These are phyloP conservation scores for Ustilago hordei DNA, from an alignment of 1,284 basidiomycete species.

Conservation along the genomic window DNA sequence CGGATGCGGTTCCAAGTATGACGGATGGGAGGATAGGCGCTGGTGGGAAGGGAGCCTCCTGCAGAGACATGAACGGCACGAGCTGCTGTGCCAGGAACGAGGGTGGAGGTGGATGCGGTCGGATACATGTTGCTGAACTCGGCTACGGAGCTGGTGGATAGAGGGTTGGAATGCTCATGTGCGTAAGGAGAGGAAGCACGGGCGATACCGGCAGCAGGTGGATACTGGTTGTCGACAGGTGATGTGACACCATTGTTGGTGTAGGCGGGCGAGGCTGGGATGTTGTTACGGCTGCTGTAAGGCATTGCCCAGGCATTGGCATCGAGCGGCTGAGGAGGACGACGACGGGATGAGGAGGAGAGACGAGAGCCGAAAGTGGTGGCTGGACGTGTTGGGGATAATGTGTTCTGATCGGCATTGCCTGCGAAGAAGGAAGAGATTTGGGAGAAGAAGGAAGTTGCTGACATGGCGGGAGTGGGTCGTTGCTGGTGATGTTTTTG, in stretches of 20 bases:
- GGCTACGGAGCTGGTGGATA: conserved; percentile 53
- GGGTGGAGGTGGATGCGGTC: conserved; percentile 50
- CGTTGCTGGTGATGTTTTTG: conserved; percentile 26
- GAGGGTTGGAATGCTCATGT: conserved; percentile 23
- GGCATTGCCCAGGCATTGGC: conserved; percentile 56
- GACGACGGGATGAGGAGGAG: conserved; percentile 50
- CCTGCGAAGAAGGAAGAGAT: conserved; percentile 62
- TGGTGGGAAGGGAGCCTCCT: conserved; percentile 53
- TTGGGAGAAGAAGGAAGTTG: conserved; percentile 54
- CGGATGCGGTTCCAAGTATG: conserved; percentile 66
- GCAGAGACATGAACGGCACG: conserved; percentile 34
- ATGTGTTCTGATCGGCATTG: conserved; percentile 6
- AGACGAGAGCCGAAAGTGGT: conserved; percentile 45
- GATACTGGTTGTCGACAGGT: conserved; percentile 36
- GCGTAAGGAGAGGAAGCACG: conserved; percentile 34
- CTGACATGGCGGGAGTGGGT: conserved; percentile 42
- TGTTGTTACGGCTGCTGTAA: conserved; percentile 46
- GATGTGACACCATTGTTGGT: conserved; percentile 19
- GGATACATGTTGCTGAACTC: conserved; percentile 61
- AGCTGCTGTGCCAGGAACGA: conserved; percentile 28
- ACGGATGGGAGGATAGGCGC: conserved; percentile 62
- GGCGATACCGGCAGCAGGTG: conserved; percentile 34
- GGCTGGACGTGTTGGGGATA: conserved; percentile 22
- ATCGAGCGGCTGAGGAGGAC: conserved; percentile 44
- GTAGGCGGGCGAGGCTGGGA: conserved; percentile 43